Base-by-base conservation (phyloP, 2,329 filamentous ascomycete genomes). In the Trichoderma polysporum region DNA sequence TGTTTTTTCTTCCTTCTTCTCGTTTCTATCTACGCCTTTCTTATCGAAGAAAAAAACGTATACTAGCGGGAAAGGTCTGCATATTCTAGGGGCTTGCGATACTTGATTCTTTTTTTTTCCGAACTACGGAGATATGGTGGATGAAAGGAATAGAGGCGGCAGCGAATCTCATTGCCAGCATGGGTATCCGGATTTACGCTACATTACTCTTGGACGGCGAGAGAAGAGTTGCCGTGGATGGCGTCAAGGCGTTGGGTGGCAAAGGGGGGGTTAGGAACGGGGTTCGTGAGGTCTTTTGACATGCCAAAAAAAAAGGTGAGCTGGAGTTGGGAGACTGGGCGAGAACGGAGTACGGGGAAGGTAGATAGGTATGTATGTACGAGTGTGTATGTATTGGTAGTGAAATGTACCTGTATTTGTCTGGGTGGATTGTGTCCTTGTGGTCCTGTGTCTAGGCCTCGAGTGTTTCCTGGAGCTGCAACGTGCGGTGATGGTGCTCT, bases 211-310 rank as follows among this genome's bases (percentile, higher is more conserved):
- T 37, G 35, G 19, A 47, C 35, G 33, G 29, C 33, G 47, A 27
- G 39, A 53, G 41, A 57, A 31, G 65, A 58, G n/a, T 33, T 22
- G 37, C 31, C 22, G 27, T 45, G 66, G 50, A 67, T 50, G 66
- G 66, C 66, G 66, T 67, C 59, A 37, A 67, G 66, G 66, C 66
- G 66, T 63, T 63, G 66, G 47, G 35, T 53, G 53, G 56, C 39
- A 45, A 35, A 59, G 31, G 58, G 52, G 45, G 45, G 41, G 6
- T 45, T 45, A 25, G 37, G 33, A 22, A 33, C 9, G 50, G 41
- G 37, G 33, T 45, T 19, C 15, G 60, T 56, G 52, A 31, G 25
- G 39, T 56, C 39, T 52, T 60, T 60, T 60, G 50, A 29, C 19
- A 39, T 13, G 39, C 17, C 6, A 12, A 39, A 39, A 54, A 54